These are phyloP conservation scores for Coriolopsis trogii DNA, from an alignment of 1,284 basidiomycete genomes.

Conservation along the genomic window DNA sequence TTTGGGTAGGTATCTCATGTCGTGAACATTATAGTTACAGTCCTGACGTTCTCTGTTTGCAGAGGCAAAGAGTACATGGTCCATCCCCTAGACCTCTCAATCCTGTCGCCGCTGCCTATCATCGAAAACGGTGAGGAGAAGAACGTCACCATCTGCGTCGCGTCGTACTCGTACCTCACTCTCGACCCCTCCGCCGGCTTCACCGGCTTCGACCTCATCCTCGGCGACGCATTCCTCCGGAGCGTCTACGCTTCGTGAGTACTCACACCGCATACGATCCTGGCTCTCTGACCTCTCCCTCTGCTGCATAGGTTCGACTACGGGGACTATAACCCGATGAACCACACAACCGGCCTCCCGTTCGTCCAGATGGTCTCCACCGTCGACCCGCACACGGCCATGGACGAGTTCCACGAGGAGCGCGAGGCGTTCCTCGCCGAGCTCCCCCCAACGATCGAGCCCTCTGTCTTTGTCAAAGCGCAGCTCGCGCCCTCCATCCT, in stretches of 20 bases:
- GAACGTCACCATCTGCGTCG: conserved; percentile 5
- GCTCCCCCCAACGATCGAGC: conserved; percentile 17
- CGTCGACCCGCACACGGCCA: conserved; percentile 22
- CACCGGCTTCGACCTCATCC: conserved; percentile 36
- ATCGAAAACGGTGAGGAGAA: conserved; percentile 1
- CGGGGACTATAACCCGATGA: conserved; percentile 35
- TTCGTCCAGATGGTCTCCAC: conserved; percentile 37
- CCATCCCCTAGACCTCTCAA: conserved; percentile 8
- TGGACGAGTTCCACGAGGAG: conserved; percentile 25
- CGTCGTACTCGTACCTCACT: conserved; percentile 11
- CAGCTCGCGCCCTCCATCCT: background rate
- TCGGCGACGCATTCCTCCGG: conserved; percentile 44
- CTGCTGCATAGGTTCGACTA: conserved; percentile 41
- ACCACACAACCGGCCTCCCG: conserved; percentile 29
- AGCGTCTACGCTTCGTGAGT: conserved; percentile 44
- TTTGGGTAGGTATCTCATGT: conserved; percentile 27
- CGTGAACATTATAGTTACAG: background rate
- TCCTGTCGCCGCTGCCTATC: background rate
- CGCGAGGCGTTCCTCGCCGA: conserved; percentile 19
- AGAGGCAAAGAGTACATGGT: background rate
- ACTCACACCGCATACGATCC: background rate
- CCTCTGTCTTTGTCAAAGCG: conserved; percentile 5
- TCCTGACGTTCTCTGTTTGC: background rate
- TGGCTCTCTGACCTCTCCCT: background rate
- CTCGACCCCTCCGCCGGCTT: conserved; percentile 26